These are phyloP conservation scores for Mycena belliarum DNA, from an alignment of 768 basidiomycete species.

Conservation along the genomic window DNA sequence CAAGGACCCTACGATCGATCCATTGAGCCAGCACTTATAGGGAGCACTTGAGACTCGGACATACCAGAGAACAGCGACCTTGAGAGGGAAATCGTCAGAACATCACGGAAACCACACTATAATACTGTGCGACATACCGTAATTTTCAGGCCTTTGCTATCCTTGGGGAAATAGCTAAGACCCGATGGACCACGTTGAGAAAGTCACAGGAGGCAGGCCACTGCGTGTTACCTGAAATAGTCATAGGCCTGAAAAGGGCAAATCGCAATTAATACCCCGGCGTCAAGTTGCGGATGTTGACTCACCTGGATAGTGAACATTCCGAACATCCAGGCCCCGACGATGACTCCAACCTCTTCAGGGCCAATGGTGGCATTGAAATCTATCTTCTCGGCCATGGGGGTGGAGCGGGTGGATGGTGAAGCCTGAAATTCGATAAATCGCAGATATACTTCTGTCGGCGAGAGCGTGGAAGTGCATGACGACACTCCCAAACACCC, in stretches of 20 bases:
- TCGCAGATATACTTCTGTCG: not conserved
- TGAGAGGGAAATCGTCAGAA: not conserved
- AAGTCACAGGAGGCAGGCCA: not conserved
- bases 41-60: too few species aligned
- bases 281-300: too few species aligned
- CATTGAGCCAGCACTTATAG: not conserved
- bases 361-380: slow-evolving; percentile 13
- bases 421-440: not conserved
- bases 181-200: not conserved
- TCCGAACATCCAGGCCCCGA: slow-evolving; percentile 12
- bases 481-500: not conserved
- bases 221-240: slow-evolving; percentile 1
- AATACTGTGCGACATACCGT: too few species aligned
- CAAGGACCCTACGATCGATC: not conserved
- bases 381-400: slow-evolving; percentile 1
- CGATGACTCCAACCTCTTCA: slow-evolving; percentile 8
- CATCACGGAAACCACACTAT: too few species aligned
- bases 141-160: not conserved
- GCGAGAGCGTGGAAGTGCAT: not conserved
- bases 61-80: slow-evolving; percentile 7
- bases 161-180: not conserved
- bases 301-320: slow-evolving; percentile 6
- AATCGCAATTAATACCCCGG: not conserved
- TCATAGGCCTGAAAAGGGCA: not conserved
- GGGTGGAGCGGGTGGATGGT: not conserved